phyloP scores from a whole-genome alignment of 2,329 filamentous ascomycete species.

The Diaporthe australafricana region DNA sequence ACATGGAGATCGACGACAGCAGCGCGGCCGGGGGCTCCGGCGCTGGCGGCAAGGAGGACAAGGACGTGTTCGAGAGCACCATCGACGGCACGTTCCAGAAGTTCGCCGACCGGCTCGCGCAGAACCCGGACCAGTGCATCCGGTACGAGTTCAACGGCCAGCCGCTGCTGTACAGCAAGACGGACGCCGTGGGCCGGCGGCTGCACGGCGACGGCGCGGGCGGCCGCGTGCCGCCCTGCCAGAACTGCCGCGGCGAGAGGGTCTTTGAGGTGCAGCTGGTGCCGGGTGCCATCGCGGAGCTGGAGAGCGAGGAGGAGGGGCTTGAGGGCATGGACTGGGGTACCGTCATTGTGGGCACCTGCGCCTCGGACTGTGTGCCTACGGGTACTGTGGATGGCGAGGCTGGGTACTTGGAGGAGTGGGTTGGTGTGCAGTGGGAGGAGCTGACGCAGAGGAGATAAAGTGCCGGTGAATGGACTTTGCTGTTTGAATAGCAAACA shows the following conservation, averaged over 20 bases:
- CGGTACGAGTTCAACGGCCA: constrained; percentile 81
- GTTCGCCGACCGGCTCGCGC: constrained; percentile 80
- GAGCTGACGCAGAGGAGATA: constrained; percentile 65
- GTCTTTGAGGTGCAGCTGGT: constrained; percentile 94
- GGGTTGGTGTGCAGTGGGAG: constrained; percentile 99
- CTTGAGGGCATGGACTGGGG: constrained; percentile 98
- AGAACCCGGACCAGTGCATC: constrained; percentile 86
- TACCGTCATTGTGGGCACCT: constrained; percentile 88
- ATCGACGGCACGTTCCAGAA: constrained; percentile 83
- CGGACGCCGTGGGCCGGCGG: constrained; percentile 77
- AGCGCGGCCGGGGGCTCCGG: constrained; percentile 46
- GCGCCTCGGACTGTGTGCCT: constrained; percentile 80
- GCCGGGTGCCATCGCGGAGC: constrained; percentile 81
- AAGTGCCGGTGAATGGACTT: constrained; percentile 25
- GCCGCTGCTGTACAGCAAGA: constrained; percentile 84
- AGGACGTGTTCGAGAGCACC: constrained; percentile 77
- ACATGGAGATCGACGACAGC: constrained; percentile 60
- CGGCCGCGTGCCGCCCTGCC: constrained; percentile 77
- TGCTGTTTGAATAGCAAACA: too few species aligned
- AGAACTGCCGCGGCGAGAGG: constrained; percentile 78
- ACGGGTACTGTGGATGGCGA: constrained; percentile 68
- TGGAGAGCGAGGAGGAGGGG: constrained; percentile 80
- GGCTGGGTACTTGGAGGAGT: constrained; percentile 90
- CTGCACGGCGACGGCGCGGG: constrained; percentile 55
- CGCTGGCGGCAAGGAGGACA: constrained; percentile 68